phyloP scores from a whole-genome alignment of 2,329 filamentous ascomycete species.

The Lecanicillium sp. region DNA sequence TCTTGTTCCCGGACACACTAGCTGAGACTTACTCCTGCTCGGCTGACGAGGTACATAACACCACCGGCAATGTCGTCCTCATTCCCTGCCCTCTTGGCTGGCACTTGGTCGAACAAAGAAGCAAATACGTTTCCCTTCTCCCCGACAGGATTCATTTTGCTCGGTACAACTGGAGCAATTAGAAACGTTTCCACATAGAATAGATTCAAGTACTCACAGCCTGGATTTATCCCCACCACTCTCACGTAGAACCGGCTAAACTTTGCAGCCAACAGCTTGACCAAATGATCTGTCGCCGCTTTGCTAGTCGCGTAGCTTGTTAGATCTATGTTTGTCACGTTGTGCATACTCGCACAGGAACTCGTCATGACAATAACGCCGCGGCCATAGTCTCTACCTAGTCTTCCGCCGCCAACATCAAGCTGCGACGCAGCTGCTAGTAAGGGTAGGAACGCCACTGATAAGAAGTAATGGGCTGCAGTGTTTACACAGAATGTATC shows the following conservation, averaged over 20 bases:
- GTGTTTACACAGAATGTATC: constrained; percentile 38
- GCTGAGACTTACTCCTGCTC: constrained; percentile 22
- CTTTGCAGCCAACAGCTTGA: constrained; percentile 38
- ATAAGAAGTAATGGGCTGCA: constrained; percentile 40
- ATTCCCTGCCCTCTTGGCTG: constrained; percentile 20
- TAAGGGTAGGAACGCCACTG: constrained; percentile 35
- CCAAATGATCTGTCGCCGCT: constrained; percentile 43
- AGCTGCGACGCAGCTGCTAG: constrained; percentile 29
- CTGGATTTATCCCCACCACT: constrained; percentile 23
- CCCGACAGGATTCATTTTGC: constrained; percentile 24
- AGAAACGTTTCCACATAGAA: no score
- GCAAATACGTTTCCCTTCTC: constrained; percentile 23
- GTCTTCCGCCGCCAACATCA: constrained; percentile 21
- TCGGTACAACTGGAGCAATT: constrained; percentile 20
- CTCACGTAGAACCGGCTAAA: constrained; percentile 27
- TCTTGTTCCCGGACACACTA: no score
- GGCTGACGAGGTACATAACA: constrained; percentile 21
- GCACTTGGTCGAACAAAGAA: constrained; percentile 22
- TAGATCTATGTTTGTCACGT: constrained; percentile 42
- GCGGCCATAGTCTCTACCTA: constrained; percentile 24
- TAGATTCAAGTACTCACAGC: constrained; percentile 17
- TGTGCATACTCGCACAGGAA: constrained; percentile 44
- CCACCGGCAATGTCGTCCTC: constrained; percentile 22
- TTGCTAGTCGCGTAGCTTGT: constrained; percentile 43
- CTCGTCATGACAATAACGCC: constrained; percentile 40